These are phyloP conservation scores for Microstegium vimineum DNA, from an alignment of 176 grass and related monocot genomes.

Conservation along the genomic window DNA sequence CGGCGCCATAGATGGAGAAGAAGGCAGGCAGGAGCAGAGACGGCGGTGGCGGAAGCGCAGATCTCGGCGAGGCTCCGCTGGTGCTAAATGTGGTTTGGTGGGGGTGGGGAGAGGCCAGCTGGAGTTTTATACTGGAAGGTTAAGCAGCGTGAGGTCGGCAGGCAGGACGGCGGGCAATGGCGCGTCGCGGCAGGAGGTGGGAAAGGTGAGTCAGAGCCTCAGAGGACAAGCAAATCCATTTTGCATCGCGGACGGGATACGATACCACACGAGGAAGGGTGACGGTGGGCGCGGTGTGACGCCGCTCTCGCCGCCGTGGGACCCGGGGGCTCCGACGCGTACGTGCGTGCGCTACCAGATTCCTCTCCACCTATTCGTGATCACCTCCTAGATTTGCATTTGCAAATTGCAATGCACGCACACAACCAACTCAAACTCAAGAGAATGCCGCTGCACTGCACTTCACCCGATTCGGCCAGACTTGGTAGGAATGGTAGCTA, in stretches of 20 bases:
- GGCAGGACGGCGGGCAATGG: not conserved
- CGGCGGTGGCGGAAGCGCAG: conserved; percentile 29
- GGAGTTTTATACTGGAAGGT: not conserved
- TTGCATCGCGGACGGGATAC: not conserved
- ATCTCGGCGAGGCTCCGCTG: not conserved
- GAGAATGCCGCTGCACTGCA: too few species aligned
- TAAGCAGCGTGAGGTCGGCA: not conserved
- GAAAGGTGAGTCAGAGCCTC: not conserved
- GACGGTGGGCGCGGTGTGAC: not conserved
- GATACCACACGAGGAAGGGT: not conserved
- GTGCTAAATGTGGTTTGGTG: not conserved
- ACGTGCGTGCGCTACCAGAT: too few species aligned
- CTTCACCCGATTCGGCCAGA: too few species aligned
- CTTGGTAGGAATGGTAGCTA: too few species aligned
- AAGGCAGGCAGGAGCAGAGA: not conserved
- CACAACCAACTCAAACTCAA: too few species aligned
- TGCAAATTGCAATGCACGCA: too few species aligned
- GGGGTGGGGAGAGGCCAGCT: not conserved
- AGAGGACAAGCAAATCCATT: not conserved
- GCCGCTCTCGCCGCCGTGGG: too few species aligned
- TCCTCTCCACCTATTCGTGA: too few species aligned
- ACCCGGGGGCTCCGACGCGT: too few species aligned
- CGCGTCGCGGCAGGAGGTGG: not conserved
- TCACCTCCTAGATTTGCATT: too few species aligned
- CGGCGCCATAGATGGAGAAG: conserved; percentile 12